A percentile compares a stretch with the other conserved stretches of the same genome.
phyloP scores from a whole-genome alignment of 495 filamentous ascomycete genomes.

The Ascobolus immersus region DNA sequence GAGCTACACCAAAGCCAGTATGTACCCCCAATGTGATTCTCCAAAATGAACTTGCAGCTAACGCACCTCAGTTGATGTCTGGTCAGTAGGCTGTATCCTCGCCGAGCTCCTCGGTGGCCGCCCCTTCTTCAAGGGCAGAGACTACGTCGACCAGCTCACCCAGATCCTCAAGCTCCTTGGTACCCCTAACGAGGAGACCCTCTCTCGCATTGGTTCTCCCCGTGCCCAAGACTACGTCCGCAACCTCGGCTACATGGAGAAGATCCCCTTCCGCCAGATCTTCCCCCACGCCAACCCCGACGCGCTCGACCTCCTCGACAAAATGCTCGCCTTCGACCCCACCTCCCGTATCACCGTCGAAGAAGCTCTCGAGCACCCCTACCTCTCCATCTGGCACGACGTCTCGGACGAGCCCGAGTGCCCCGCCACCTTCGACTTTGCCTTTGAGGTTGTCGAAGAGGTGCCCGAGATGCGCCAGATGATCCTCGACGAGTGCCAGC shows the following conservation, averaged over 20 bases:
- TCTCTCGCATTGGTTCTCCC: slow-evolving; percentile 80
- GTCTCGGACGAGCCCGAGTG: slow-evolving; percentile 83
- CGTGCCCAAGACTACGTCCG: slow-evolving; percentile 95
- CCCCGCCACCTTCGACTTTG: slow-evolving; percentile 86
- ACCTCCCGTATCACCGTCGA: slow-evolving; percentile 77
- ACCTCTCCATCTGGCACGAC: slow-evolving; percentile 95
- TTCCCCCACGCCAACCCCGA: slow-evolving; percentile 94
- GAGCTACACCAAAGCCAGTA: slow-evolving; percentile 98
- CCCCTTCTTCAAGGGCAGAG: slow-evolving; percentile 96
- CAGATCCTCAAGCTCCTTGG: slow-evolving; percentile 96
- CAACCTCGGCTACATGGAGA: slow-evolving; percentile 88
- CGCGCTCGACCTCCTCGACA: slow-evolving; percentile 78
- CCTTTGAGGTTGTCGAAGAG: slow-evolving; percentile 87
- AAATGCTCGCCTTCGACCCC: slow-evolving; percentile 93
- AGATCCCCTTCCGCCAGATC: slow-evolving; percentile 61
- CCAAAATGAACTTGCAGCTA: slow-evolving; percentile 2
- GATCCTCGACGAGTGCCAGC: slow-evolving; percentile 77
- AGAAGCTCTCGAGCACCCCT: slow-evolving; percentile 79
- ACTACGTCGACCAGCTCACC: slow-evolving; percentile 98
- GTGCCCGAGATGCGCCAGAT: slow-evolving; percentile 83
- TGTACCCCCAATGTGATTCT: slow-evolving; percentile 18
- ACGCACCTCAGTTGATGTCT: slow-evolving; percentile 37
- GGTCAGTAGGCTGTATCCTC: slow-evolving; percentile 95
- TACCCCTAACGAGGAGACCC: slow-evolving; percentile 83
- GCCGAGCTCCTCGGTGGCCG: slow-evolving; percentile 87